Evolutionary conservation across 2,329 filamentous ascomycete species (phyloP).

Genomic region (Parastagonospora avenae): DNA sequence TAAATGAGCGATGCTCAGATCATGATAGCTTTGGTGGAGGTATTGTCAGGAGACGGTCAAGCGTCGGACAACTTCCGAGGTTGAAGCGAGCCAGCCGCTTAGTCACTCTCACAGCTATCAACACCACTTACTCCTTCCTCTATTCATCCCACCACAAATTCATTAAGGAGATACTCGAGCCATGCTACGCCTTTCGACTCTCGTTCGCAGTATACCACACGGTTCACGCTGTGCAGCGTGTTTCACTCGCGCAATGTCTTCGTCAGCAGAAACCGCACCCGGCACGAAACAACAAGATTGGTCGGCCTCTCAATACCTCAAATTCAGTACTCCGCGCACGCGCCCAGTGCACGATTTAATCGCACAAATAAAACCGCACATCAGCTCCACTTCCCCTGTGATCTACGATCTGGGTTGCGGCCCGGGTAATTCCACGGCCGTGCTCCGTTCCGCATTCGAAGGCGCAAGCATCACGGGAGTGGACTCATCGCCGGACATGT

Average conservation of each 20-base stretch:
- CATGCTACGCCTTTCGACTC: neutral
- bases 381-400: constrained; percentile 33
- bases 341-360: constrained; percentile 61
- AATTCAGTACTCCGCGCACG: constrained; percentile 60
- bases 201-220: neutral
- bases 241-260: neutral
- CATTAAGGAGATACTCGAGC: too few species aligned
- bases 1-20: too few species aligned
- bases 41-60: too few species aligned
- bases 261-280: neutral
- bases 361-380: constrained; percentile 50
- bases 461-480: constrained; percentile 56
- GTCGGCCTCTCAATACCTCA: constrained; percentile 63
- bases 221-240: constrained; percentile 5
- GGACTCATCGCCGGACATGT: constrained; percentile 63
- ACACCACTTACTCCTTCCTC: too few species aligned
- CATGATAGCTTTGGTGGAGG: too few species aligned
- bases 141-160: neutral
- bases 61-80: too few species aligned
- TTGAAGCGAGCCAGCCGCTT: too few species aligned
- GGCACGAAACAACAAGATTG: constrained; percentile 49
- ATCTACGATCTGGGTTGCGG: constrained; percentile 66
- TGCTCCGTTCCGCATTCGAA: constrained; percentile 56
- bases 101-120: too few species aligned
- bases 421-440: constrained; percentile 62